These are phyloP conservation scores for Paraconiothyrium sp. DNA, from an alignment of 2,329 filamentous ascomycete species.

Conservation along the genomic window DNA sequence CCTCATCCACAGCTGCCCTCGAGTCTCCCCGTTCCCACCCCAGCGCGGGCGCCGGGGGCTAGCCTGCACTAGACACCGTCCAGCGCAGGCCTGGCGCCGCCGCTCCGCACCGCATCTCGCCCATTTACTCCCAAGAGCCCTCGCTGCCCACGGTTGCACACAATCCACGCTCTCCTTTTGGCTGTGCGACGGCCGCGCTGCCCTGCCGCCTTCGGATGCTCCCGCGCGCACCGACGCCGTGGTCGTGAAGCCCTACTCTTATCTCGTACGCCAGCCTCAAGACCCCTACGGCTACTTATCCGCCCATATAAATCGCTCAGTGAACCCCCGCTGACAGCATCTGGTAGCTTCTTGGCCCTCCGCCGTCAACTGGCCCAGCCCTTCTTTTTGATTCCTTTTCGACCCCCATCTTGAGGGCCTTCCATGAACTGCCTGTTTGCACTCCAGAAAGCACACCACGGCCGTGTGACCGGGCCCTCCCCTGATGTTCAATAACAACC, in stretches of 20 bases:
- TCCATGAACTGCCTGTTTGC: slow-evolving; percentile 44
- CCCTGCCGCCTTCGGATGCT: slow-evolving; percentile 37
- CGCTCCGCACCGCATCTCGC: slow-evolving; percentile 12
- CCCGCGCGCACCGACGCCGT: slow-evolving; percentile 37
- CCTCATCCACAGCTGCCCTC: slow-evolving; percentile 15
- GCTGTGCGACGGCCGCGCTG: slow-evolving; percentile 32
- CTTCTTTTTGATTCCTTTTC: slow-evolving; percentile 21
- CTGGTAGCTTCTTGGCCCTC: slow-evolving; percentile 23
- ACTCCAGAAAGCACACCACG: slow-evolving; percentile 34
- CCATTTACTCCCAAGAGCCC: slow-evolving; percentile 18
- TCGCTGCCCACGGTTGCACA: slow-evolving; percentile 36
- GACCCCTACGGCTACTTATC: slow-evolving; percentile 28
- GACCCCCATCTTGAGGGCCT: slow-evolving; percentile 29
- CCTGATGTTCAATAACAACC: slow-evolving; percentile 50
- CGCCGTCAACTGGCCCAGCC: slow-evolving; percentile 18
- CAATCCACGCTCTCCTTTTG: slow-evolving; percentile 32
- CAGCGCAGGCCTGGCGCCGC: slow-evolving; percentile 22
- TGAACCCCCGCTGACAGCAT: slow-evolving; percentile 37
- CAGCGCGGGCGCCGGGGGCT: slow-evolving; percentile 42
- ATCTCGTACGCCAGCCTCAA: slow-evolving; percentile 42
- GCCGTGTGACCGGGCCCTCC: slow-evolving; percentile 40
- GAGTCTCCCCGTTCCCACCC: slow-evolving; percentile 28
- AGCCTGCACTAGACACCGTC: slow-evolving; percentile 42
- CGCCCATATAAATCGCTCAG: slow-evolving; percentile 41
- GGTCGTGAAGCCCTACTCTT: slow-evolving; percentile 43